phyloP scores from a whole-genome alignment of 2,329 filamentous ascomycete genomes.

The Arthrobotrys sphaeroides region DNA sequence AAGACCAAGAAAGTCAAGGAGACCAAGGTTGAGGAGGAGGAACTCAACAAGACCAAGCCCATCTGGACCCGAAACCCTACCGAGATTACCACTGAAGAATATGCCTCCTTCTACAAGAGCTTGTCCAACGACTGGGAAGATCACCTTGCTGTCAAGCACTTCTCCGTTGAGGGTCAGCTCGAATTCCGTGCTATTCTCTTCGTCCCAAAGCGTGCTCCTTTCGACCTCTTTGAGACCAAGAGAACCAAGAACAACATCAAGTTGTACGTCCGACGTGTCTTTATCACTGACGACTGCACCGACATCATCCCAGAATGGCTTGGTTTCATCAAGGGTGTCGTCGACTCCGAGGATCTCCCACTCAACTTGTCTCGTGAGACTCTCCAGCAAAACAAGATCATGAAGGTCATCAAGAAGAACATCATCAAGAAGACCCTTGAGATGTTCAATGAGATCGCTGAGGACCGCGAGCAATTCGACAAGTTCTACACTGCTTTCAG shows the following conservation, averaged over 20 bases:
- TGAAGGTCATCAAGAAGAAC: slow-evolving; percentile 99
- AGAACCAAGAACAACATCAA: slow-evolving; percentile 99
- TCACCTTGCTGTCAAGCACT: slow-evolving; percentile 99
- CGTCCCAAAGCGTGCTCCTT: slow-evolving; percentile 98
- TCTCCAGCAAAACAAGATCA: slow-evolving; percentile 99
- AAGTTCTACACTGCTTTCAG: slow-evolving; percentile 99
- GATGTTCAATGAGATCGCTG: slow-evolving; percentile 98
- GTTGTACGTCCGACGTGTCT: slow-evolving; percentile 99
- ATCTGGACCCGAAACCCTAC: slow-evolving; percentile 99
- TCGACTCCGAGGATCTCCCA: slow-evolving; percentile 99
- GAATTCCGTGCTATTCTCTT: slow-evolving; percentile 99
- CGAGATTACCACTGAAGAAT: slow-evolving; percentile 96
- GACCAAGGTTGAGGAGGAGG: slow-evolving; percentile 97
- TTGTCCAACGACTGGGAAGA: slow-evolving; percentile 99
- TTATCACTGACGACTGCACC: slow-evolving; percentile 99
- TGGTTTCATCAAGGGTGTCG: slow-evolving; percentile 99
- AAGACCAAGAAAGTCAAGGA: slow-evolving; percentile 99
- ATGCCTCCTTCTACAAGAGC: slow-evolving; percentile 99
- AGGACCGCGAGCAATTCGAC: slow-evolving; percentile 99
- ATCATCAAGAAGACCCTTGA: slow-evolving; percentile 99
- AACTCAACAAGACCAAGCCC: slow-evolving; percentile 99
- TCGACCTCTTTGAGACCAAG: slow-evolving; percentile 99
- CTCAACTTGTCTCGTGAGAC: slow-evolving; percentile 99
- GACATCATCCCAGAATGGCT: slow-evolving; percentile 99
- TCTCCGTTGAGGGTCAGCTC: slow-evolving; percentile 99